These are phyloP conservation scores for Penicillium occitanis DNA, from an alignment of 2,329 filamentous ascomycete genomes.

Conservation along the genomic window DNA sequence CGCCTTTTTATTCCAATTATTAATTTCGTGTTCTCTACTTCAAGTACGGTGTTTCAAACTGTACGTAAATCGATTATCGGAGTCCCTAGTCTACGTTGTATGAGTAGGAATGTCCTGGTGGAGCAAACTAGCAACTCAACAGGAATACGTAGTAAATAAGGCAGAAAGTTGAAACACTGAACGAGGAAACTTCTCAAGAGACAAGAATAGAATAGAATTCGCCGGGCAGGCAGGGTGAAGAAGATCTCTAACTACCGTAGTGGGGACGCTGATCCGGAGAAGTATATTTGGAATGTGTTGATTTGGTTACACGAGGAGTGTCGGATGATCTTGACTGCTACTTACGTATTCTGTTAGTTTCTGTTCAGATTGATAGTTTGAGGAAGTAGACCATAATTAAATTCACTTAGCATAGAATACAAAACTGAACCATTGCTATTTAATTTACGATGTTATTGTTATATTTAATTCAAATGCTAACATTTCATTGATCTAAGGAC, in stretches of 20 bases:
- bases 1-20: not conserved
- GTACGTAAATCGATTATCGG: not conserved
- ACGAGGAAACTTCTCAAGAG: not conserved
- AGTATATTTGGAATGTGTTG: conserved; percentile 4
- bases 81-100: not conserved
- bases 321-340: not conserved
- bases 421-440: not conserved
- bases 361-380: not conserved
- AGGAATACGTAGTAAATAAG: not conserved
- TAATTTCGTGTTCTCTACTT: not conserved
- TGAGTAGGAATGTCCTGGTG: not conserved
- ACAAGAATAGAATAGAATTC: conserved; percentile 15
- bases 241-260: conserved; percentile 7
- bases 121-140: not conserved
- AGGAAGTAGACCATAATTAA: not conserved
- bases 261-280: conserved; percentile 19
- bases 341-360: not conserved
- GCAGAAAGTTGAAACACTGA: not conserved
- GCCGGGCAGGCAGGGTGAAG: not conserved
- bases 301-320: not conserved
- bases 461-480: not conserved
- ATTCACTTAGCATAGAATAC: not conserved
- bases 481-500: not conserved
- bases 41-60: not conserved
- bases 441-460: not conserved